These are phyloP conservation scores for Colletotrichum echinochloae DNA, from an alignment of 2,329 filamentous ascomycete genomes.

Conservation along the genomic window DNA sequence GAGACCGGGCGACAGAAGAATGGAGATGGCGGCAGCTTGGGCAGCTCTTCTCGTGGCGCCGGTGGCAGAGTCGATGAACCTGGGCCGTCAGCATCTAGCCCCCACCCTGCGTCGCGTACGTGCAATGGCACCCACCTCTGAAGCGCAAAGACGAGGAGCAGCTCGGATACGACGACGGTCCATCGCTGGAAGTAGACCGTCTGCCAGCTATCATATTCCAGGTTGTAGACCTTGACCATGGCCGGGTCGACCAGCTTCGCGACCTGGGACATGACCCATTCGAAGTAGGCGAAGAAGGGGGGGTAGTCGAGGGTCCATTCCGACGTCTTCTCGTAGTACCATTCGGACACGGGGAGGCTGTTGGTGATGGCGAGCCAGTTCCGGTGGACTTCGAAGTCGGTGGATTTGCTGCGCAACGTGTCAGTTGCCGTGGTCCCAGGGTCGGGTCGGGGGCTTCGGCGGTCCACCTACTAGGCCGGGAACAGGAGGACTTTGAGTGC, in stretches of 20 bases:
- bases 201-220: slow-evolving; percentile 91
- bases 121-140: slow-evolving; percentile 65
- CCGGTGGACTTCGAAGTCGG: slow-evolving; percentile 97
- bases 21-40: slow-evolving; percentile 87
- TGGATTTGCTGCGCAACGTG: slow-evolving; percentile 81
- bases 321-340: slow-evolving; percentile 98
- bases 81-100: slow-evolving; percentile 48
- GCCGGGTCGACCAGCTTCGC: slow-evolving; percentile 81
- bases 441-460: slow-evolving; percentile 12
- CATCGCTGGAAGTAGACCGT: slow-evolving; percentile 92
- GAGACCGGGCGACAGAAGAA: slow-evolving; percentile 90
- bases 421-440: slow-evolving; percentile 32
- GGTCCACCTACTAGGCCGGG: slow-evolving; percentile 84
- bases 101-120: not conserved
- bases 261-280: slow-evolving; percentile 88
- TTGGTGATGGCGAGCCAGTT: slow-evolving; percentile 98
- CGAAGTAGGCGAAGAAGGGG: slow-evolving; percentile 97
- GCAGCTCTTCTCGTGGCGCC: slow-evolving; percentile 76
- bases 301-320: slow-evolving; percentile 99
- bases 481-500: slow-evolving; percentile 93
- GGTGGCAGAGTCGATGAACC: slow-evolving; percentile 80
- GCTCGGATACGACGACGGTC: slow-evolving; percentile 88
- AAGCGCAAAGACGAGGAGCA: slow-evolving; percentile 86
- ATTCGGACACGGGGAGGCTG: slow-evolving; percentile 85
- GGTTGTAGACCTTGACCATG: slow-evolving; percentile 84